Conservation (phyloP, 2,329 filamentous ascomycete species). For the Sodiomyces alkalinus region DNA sequence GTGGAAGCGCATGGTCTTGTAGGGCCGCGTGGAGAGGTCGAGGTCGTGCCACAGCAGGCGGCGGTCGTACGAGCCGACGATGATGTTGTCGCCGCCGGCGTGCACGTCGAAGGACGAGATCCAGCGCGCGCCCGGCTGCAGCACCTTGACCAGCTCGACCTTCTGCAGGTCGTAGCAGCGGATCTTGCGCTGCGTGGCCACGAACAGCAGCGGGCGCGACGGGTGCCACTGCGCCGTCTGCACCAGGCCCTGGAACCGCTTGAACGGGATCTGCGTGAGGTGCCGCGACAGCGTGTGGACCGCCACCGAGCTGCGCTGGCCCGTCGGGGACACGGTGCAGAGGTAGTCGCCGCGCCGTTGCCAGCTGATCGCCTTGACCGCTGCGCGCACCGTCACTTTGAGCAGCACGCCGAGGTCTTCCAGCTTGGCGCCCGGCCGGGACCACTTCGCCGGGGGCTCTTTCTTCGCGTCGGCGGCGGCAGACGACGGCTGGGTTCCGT, state of each 20-base stretch:
- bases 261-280: conserved; percentile 88
- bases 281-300: conserved; percentile 95
- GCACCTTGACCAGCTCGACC: conserved; percentile 81
- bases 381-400: conserved; percentile 62
- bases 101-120: conserved; percentile 92
- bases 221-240: conserved; percentile 94
- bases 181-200: conserved; percentile 86
- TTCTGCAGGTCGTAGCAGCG: conserved; percentile 86
- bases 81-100: conserved; percentile 81
- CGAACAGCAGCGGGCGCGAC: conserved; percentile 81
- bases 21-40: conserved; percentile 76
- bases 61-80: conserved; percentile 89
- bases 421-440: conserved; percentile 57
- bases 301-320: conserved; percentile 65
- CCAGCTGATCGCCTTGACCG: conserved; percentile 83
- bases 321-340: conserved; percentile 72
- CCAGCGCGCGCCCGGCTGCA: conserved; percentile 85
- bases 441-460: conserved; percentile 67
- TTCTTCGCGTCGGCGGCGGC: conserved; percentile 48
- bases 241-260: conserved; percentile 54
- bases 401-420: conserved; percentile 67
- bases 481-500: conserved; percentile 40
- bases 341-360: conserved; percentile 92
- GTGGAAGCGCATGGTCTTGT: conserved; percentile 95
- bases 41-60: conserved; percentile 93